Percentiles rank a stretch among this genome's conserved stretches.
Conservation (phyloP, 768 basidiomycete species). For the Termitomyces sp. region DNA sequence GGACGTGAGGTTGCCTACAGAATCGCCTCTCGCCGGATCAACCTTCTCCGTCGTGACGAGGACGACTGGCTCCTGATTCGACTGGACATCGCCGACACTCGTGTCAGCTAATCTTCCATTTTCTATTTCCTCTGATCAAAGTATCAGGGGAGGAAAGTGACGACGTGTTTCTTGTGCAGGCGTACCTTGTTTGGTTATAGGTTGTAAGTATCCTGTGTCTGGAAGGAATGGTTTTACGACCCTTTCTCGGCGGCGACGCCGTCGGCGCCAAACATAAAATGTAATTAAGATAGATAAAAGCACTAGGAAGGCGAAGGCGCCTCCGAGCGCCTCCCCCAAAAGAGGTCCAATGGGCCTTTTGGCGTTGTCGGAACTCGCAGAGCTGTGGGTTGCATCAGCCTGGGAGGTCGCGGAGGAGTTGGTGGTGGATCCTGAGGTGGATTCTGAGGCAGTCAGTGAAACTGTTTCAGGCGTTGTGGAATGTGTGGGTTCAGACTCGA, state of each 20-base stretch:
- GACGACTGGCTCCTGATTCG: background rate
- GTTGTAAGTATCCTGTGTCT: background rate
- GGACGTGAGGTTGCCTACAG: too few species aligned
- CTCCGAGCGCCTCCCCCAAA: background rate
- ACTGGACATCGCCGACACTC: background rate
- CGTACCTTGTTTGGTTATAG: background rate
- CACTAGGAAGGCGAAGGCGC: background rate
- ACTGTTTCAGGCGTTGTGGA: background rate
- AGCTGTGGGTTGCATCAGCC: background rate
- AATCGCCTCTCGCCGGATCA: background rate
- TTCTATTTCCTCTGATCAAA: background rate
- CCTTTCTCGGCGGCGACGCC: background rate
- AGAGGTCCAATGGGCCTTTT: background rate
- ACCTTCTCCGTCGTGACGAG: background rate
- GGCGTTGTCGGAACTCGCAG: background rate
- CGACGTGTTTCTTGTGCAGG: too few species aligned
- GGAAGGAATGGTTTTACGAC: background rate
- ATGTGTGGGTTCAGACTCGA: background rate
- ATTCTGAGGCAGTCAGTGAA: background rate
- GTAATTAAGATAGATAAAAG: background rate
- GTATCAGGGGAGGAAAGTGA: background rate
- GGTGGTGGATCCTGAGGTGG: background rate
- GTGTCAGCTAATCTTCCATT: background rate
- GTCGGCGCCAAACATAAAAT: background rate
- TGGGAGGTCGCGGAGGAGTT: background rate